Evolutionary conservation across 2,329 filamentous ascomycete genomes (phyloP), one percentile per base, ranked within the genome.

Genomic region (Cladosporium cucumerinum): DNA sequence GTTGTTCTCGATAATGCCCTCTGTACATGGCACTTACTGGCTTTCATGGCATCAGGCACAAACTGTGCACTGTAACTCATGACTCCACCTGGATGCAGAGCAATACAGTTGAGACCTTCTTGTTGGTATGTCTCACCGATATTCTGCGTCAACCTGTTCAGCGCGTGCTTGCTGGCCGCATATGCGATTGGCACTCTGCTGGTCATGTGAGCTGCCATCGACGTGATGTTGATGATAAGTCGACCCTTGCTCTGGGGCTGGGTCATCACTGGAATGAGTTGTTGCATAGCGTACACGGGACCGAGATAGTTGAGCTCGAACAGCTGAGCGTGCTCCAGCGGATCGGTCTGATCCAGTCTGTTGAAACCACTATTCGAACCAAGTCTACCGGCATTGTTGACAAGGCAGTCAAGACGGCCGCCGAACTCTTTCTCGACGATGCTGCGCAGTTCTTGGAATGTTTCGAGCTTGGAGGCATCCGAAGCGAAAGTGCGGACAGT

Each of bases 331-430:
- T 61, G 58, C 28, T 61, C 58, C 28, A 39, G 21, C 43, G 58
- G 58, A 26, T 61, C 58, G 21, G 58, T 61, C 18, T 51, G 12
- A 25, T 61, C 58, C 28, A 61, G 58, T 3, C 58, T 46, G 28
- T 61, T 61, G 21, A 61, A 61, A 16, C 58, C 58, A 5, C 28
- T 46, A 21, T 61, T 61, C 11, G 58, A 61, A 52, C 43, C 36
- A 7, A 69, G 66, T 23, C 63, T 43, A 21, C 67, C 67, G 18
- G 67, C 67, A 32, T 69, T 69, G 48, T 66, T 66, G 48, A 69
- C 25, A n/a, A 52, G 39, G 26, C 61, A 43, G 18, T 34, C 32
- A n/a, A 39, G 54, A 18, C 65, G 49, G 23, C 57, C 57, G 21
- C n/a, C 2, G 23, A 67, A 69, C 21, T 57, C 61, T 12, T 61